Base-by-base conservation (phyloP, 139 green algal species). In the Edaphochlamys debaryana region DNA sequence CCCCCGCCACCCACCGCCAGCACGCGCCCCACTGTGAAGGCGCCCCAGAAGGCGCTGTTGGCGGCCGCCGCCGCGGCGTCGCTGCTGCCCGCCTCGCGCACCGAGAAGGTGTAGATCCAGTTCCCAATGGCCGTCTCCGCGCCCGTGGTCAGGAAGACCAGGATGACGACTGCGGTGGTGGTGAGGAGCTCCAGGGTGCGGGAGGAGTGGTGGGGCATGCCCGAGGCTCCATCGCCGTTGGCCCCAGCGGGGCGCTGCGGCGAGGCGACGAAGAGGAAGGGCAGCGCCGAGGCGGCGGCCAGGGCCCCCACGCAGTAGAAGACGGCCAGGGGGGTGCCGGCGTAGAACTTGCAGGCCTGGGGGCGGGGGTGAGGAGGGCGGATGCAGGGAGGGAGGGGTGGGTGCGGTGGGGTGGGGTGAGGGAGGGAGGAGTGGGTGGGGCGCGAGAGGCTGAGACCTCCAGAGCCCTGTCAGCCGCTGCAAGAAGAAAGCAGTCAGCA, bases 71-170 rank as follows among this genome's bases (percentile, higher is more conserved):
- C 80, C 30, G 85, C 42, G 4, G 45, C 37, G 60, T 90, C 86
- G 27, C 37, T 50, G 30, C 68, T 29, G n/a, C 64, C 54, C 23
- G 73, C 72, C 85, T 86, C 78, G 67, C 40, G 7, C 40, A 86
- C 19, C 23, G 58, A 62, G 15, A 87, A 90, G 13, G 82, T 90
- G 82, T 82, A 85, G 4, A 90, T 20, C 87, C 87, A 90, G 78
- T 90, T 90, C 50, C 87, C 87, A 36, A 91, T 80, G 20, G 87
- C 77, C 8, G 87, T 91, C 79, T 91, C 87, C 4, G 87, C 87
- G 4, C 82, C 83, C 13, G 87, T 91, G 45, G 87, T 87, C 67
- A 85, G 73, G 73, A 91, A 91, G 25, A 91, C 87, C 37, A 91
- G 72, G n/a, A 76, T 0, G n/a, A 91, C 80, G 27, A 81, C 73